Percentiles rank a stretch among this genome's conserved stretches.
These are phyloP conservation scores for Pseudonitzschia pungens DNA, from an alignment of 108 stramenopile genomes.

Conservation along the genomic window DNA sequence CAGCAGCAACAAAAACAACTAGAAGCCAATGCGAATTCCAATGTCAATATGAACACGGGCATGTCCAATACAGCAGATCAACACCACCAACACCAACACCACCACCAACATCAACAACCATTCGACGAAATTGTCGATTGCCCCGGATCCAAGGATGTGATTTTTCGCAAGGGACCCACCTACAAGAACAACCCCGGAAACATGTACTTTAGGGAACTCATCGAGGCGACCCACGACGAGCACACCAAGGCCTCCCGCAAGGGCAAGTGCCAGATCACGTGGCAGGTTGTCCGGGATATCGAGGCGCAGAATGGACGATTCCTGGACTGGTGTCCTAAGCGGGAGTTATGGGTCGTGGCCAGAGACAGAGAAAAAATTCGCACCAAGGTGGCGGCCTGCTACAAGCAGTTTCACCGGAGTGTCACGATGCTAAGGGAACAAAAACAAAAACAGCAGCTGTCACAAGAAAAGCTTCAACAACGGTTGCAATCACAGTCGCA, in stretches of 20 bases:
- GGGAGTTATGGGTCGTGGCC: background rate
- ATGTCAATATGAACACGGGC: no score
- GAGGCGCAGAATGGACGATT: constrained; percentile 7
- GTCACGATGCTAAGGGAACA: background rate
- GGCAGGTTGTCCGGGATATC: background rate
- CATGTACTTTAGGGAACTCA: background rate
- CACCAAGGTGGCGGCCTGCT: background rate
- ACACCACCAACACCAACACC: background rate
- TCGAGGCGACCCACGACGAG: background rate
- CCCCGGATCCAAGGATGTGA: background rate
- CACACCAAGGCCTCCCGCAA: background rate
- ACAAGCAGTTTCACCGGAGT: background rate
- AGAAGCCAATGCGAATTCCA: no score
- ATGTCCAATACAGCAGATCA: no score
- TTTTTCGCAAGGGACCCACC: background rate
- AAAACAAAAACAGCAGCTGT: background rate
- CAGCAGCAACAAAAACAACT: no score
- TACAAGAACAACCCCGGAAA: constrained; percentile 8
- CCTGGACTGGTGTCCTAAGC: background rate
- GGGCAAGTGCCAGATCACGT: background rate
- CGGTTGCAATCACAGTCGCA: background rate
- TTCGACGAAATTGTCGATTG: background rate
- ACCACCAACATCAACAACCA: background rate
- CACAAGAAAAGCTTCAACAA: background rate
- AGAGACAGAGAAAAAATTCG: background rate